These are phyloP conservation scores for Phyllosticta citriasiana DNA, from an alignment of 2,329 filamentous ascomycete species.

Conservation along the genomic window DNA sequence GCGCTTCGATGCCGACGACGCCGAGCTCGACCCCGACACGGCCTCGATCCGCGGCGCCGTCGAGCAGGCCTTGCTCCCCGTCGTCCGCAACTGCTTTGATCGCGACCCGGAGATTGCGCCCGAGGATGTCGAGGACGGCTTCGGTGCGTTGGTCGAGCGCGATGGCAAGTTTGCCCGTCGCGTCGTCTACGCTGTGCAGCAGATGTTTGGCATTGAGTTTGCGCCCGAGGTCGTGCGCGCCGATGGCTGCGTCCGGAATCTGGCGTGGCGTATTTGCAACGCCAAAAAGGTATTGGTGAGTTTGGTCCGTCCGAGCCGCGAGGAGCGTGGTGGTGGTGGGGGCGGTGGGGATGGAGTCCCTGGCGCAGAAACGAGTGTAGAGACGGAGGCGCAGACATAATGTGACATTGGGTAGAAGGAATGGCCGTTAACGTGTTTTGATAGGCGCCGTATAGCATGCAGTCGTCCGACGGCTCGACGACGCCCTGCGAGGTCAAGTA, in stretches of 20 bases:
- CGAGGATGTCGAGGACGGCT: conserved; percentile 64
- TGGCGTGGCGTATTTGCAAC: conserved; percentile 91
- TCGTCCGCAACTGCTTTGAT: conserved; percentile 89
- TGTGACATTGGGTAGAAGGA: background rate
- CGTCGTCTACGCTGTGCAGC: conserved; percentile 86
- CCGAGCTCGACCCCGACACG: conserved; percentile 42
- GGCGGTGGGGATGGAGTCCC: background rate
- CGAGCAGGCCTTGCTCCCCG: conserved; percentile 66
- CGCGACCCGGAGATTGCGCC: conserved; percentile 86
- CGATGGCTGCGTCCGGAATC: conserved; percentile 79
- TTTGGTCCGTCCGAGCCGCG: conserved; percentile 14
- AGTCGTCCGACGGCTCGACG: conserved; percentile 31
- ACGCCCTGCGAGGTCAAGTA: conserved; percentile 21
- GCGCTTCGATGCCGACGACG: conserved; percentile 66
- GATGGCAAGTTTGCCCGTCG: conserved; percentile 82
- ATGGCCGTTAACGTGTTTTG: background rate
- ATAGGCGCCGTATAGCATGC: conserved; percentile 41
- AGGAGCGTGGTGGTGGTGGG: background rate
- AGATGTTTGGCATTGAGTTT: conserved; percentile 96
- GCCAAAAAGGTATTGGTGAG: conserved; percentile 88
- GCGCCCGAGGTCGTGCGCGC: conserved; percentile 84
- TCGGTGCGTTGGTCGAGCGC: conserved; percentile 74
- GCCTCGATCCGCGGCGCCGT: conserved; percentile 55
- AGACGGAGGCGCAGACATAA: background rate
- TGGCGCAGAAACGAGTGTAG: too few species aligned